Conservation (phyloP, 139 green algal genomes). For the Chlamydomonas incerta region DNA sequence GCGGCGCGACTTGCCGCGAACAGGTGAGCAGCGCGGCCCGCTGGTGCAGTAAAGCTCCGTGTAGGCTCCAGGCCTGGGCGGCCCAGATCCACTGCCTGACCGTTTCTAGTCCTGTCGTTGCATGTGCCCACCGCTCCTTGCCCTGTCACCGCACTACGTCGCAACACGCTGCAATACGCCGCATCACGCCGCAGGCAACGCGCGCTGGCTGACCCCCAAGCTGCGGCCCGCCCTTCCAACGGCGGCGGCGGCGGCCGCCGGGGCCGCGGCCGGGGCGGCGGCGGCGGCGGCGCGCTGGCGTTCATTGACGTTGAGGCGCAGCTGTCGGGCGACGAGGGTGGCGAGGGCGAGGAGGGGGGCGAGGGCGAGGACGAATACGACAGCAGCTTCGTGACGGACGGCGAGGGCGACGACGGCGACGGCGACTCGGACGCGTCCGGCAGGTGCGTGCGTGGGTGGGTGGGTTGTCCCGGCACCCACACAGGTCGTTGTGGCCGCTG, state of each 20-base stretch:
- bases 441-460: no score
- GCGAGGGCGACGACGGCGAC: not conserved
- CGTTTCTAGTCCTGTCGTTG: no score
- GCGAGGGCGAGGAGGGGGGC: constrained; percentile 12
- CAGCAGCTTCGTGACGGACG: constrained; percentile 39
- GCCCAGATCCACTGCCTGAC: no score
- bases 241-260: not conserved
- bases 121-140: no score
- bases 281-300: not conserved
- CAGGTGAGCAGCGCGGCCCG: not conserved
- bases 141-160: no score
- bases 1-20: not conserved
- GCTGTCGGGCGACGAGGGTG: constrained; percentile 21
- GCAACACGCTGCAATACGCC: no score
- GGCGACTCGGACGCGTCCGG: not conserved
- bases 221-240: no score
- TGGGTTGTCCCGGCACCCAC: no score
- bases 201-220: not conserved
- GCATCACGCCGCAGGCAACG: no score
- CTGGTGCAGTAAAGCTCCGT: no score
- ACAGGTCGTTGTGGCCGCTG: no score
- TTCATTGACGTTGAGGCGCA: constrained; percentile 29
- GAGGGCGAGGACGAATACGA: constrained; percentile 37
- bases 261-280: not conserved
- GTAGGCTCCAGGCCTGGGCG: no score